Percentiles rank a stretch among this genome's conserved stretches.
Evolutionary conservation across 1,139 yeast genomes (phyloP).

Genomic region (Blastobotrys proliferans): DNA sequence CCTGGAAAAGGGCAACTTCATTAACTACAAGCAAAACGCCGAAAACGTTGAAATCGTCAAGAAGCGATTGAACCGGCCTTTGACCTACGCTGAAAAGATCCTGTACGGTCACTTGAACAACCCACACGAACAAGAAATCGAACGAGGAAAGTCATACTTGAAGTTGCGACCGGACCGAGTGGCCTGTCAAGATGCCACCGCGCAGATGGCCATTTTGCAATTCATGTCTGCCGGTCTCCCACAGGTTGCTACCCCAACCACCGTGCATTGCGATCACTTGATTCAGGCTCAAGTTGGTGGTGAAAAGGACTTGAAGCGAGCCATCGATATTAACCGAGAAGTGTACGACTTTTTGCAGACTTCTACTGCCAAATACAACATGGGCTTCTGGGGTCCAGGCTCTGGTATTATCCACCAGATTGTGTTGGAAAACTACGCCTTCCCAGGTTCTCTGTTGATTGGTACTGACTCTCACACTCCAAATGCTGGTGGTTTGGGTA

Average conservation of each 20-base stretch:
- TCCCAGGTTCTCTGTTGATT: constrained; percentile 95
- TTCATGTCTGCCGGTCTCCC: constrained; percentile 98
- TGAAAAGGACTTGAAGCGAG: constrained; percentile 86
- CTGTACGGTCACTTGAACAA: constrained; percentile 95
- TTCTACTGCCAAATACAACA: constrained; percentile 95
- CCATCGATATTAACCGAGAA: constrained; percentile 90
- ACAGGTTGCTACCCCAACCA: constrained; percentile 90
- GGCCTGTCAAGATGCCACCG: constrained; percentile 99
- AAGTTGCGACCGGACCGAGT: constrained; percentile 99
- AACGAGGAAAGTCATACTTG: constrained; percentile 94
- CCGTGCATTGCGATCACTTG: constrained; percentile 99
- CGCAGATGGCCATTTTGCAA: constrained; percentile 98
- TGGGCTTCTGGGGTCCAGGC: constrained; percentile 99
- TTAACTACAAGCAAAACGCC: constrained; percentile 42
- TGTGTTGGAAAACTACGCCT: constrained; percentile 93
- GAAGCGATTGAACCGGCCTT: constrained; percentile 83
- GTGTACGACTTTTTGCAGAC: constrained; percentile 92
- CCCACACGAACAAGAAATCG: constrained; percentile 91
- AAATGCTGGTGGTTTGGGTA: constrained; percentile 99
- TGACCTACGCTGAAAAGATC: constrained; percentile 96
- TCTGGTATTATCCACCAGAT: constrained; percentile 99
- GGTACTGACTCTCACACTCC: constrained; percentile 99
- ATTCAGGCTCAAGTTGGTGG: constrained; percentile 98
- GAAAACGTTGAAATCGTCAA: constrained; percentile 86
- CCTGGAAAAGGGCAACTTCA: constrained; percentile 79